These are phyloP conservation scores for Talaromyces thailandensis DNA, from an alignment of 495 filamentous ascomycete genomes.

Conservation along the genomic window DNA sequence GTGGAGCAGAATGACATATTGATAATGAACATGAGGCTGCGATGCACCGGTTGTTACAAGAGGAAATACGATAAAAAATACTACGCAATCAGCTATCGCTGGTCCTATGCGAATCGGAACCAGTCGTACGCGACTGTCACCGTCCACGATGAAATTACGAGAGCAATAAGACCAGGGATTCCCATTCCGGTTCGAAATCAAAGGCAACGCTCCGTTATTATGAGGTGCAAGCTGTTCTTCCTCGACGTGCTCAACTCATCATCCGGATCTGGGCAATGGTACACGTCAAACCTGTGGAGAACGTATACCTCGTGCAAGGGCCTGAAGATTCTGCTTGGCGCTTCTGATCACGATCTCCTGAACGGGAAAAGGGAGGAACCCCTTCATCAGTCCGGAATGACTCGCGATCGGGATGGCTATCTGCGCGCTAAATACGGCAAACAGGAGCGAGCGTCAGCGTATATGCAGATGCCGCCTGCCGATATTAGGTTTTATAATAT, in stretches of 20 bases:
- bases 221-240: not conserved
- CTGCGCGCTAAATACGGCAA: not conserved
- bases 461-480: not conserved
- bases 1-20: not conserved
- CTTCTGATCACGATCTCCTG: not conserved
- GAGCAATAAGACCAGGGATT: slow-evolving; percentile 3
- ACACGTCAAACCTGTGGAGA: not conserved
- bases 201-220: not conserved
- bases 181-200: not conserved
- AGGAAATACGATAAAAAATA: not conserved
- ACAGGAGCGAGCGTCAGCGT: not conserved
- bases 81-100: not conserved
- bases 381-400: not conserved
- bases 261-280: not conserved
- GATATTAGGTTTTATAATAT: not conserved
- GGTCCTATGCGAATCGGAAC: not conserved
- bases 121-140: not conserved
- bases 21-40: not conserved
- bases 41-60: not conserved
- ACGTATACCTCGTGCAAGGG: not conserved
- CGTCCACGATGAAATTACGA: not conserved
- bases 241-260: not conserved
- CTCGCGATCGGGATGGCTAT: not conserved
- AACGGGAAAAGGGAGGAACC: not conserved
- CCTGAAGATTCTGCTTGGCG: not conserved